Evolutionary conservation across 768 basidiomycete genomes (phyloP).

Genomic region (Amanita fuliginea): DNA sequence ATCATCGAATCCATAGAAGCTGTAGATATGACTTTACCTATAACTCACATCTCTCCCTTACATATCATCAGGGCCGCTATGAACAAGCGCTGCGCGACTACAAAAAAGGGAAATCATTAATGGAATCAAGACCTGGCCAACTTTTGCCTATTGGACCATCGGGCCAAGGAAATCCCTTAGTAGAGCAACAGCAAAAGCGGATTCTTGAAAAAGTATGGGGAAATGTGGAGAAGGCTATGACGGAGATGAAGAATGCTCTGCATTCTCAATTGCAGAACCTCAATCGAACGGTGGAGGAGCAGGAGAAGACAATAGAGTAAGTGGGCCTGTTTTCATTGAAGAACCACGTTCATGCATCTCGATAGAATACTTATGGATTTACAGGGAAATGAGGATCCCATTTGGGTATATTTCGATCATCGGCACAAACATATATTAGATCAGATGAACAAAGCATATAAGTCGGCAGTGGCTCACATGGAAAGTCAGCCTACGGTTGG

Average conservation of each 20-base stretch:
- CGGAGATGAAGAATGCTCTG: slow-evolving; percentile 75
- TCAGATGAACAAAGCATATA: slow-evolving; percentile 57
- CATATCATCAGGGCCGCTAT: slow-evolving; percentile 63
- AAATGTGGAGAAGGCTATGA: slow-evolving; percentile 90
- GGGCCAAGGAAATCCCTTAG: slow-evolving; percentile 25
- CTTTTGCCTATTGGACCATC: slow-evolving; percentile 61
- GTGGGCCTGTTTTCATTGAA: slow-evolving; percentile 14
- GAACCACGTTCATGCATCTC: slow-evolving; percentile 1
- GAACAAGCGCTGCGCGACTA: slow-evolving; percentile 92
- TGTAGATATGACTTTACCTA: slow-evolving; percentile 31
- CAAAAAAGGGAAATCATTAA: slow-evolving; percentile 89
- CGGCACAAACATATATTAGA: slow-evolving; percentile 84
- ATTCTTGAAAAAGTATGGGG: slow-evolving; percentile 95
- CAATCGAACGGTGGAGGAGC: slow-evolving; percentile 75
- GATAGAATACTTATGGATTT: slow-evolving; percentile 80
- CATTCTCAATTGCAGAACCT: slow-evolving; percentile 75
- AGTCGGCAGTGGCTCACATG: slow-evolving; percentile 37
- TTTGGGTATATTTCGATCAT: slow-evolving; percentile 93
- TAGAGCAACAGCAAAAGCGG: slow-evolving; percentile 76
- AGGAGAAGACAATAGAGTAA: slow-evolving; percentile 94
- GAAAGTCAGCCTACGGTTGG: slow-evolving; percentile 28
- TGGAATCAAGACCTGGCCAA: slow-evolving; percentile 84
- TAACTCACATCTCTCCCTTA: background rate
- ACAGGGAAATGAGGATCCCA: slow-evolving; percentile 77
- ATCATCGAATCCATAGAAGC: slow-evolving; percentile 84